Conservation (phyloP, 2,329 filamentous ascomycete genomes). For the Spiromastix sp. region DNA sequence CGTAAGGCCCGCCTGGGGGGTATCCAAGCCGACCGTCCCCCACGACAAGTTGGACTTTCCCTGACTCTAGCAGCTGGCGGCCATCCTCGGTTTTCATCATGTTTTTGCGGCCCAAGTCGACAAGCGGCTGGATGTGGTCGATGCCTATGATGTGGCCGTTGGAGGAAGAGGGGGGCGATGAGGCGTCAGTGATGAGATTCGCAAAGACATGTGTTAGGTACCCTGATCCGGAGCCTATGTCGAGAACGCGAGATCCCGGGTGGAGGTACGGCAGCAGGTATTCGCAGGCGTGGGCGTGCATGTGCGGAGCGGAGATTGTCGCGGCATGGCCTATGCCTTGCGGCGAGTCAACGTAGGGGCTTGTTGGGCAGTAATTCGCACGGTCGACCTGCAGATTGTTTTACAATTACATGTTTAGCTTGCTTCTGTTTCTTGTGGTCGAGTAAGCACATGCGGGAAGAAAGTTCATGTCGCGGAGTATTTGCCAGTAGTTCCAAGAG, state of each 20-base stretch:
- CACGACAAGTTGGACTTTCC: conserved; percentile 59
- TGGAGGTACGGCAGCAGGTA: conserved; percentile 49
- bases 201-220: conserved; percentile 86
- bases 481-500: neutral
- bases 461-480: neutral
- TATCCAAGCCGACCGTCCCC: conserved; percentile 65
- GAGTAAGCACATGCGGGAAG: neutral
- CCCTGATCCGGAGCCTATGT: conserved; percentile 65
- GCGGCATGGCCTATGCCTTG: conserved; percentile 57
- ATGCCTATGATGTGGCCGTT: conserved; percentile 54
- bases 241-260: conserved; percentile 50
- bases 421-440: neutral
- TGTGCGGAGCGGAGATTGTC: conserved; percentile 64
- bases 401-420: neutral
- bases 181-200: conserved; percentile 48
- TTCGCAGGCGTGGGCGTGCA: conserved; percentile 58
- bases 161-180: conserved; percentile 16
- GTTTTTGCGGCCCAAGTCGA: conserved; percentile 53
- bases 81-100: conserved; percentile 55
- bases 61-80: conserved; percentile 47
- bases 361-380: conserved; percentile 63
- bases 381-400: conserved; percentile 63
- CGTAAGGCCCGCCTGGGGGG: conserved; percentile 55
- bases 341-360: conserved; percentile 64
- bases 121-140: conserved; percentile 60